Percentiles rank a stretch among this genome's conserved stretches.
These are phyloP conservation scores for Colletotrichum tropicicola DNA, from an alignment of 2,329 filamentous ascomycete species.

Conservation along the genomic window DNA sequence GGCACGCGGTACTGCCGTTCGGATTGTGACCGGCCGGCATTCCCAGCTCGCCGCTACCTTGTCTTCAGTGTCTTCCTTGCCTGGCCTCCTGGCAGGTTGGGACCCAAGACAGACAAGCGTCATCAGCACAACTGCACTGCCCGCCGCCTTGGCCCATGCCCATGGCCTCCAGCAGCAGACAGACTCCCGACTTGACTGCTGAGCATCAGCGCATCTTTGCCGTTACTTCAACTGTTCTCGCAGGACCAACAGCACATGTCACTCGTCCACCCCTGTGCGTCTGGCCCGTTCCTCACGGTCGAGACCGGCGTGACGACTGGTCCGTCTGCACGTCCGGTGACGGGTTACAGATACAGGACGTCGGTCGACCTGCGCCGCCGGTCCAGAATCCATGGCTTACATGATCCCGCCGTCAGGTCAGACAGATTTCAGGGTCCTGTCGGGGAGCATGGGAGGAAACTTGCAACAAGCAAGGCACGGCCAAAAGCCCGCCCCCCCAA, in stretches of 20 bases:
- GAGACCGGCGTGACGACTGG: neutral
- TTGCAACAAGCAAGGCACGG: slow-evolving; percentile 27
- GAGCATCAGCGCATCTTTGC: neutral
- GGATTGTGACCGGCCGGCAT: slow-evolving; percentile 27
- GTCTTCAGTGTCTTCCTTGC: neutral
- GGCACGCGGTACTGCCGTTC: slow-evolving; percentile 11
- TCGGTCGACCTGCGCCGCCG: slow-evolving; percentile 2
- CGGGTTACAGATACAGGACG: neutral
- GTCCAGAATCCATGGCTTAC: slow-evolving; percentile 9
- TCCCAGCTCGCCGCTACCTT: neutral
- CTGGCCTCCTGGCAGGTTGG: neutral
- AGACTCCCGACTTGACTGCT: no score
- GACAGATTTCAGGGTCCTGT: slow-evolving; percentile 29
- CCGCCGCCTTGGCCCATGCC: neutral
- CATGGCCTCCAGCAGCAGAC: no score
- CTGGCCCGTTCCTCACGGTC: neutral
- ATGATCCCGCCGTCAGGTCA: slow-evolving; percentile 21
- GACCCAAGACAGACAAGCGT: slow-evolving; percentile 3
- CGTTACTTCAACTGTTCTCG: neutral
- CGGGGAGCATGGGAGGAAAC: slow-evolving; percentile 22
- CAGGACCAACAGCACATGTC: neutral
- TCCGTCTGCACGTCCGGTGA: neutral
- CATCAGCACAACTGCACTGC: slow-evolving; percentile 2
- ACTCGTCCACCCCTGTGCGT: neutral
- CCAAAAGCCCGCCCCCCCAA: slow-evolving; percentile 21